These are phyloP conservation scores for Tetradesmus lagerheimii DNA, from an alignment of 139 green algal genomes.

Conservation along the genomic window DNA sequence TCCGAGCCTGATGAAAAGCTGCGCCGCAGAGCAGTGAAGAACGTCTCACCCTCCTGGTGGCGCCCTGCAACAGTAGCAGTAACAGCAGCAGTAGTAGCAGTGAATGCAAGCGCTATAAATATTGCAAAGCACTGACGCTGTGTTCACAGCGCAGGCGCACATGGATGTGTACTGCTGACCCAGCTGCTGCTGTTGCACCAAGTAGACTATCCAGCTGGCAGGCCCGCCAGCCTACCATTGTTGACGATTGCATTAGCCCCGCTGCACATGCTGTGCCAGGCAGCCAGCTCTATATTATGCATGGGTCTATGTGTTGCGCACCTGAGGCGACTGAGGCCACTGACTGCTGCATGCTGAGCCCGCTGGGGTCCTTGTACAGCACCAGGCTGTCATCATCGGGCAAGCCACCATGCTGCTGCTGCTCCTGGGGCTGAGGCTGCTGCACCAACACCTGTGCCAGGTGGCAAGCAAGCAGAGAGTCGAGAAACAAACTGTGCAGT, in stretches of 20 bases:
- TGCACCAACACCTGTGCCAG: neutral
- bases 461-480: too few relatives aligned
- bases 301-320: neutral
- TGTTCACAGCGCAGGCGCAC: too few relatives aligned
- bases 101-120: neutral
- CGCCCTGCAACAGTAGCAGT: neutral
- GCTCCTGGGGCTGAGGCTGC: neutral
- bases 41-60: constrained; percentile 6
- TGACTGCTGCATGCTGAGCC: constrained; percentile 16
- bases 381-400: constrained; percentile 42
- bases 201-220: too few relatives aligned
- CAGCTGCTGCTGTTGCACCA: neutral
- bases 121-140: too few relatives aligned
- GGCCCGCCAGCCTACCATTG: neutral
- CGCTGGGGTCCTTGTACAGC: constrained; percentile 27
- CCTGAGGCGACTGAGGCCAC: constrained; percentile 16
- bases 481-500: too few relatives aligned
- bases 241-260: neutral
- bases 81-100: constrained; percentile 9
- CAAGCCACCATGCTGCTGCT: constrained; percentile 25
- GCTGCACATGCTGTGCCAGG: neutral
- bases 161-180: too few relatives aligned
- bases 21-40: constrained; percentile 25
- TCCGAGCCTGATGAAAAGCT: neutral
- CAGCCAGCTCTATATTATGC: neutral